phyloP scores from a whole-genome alignment of 306 rosid genomes.

The Cicer chorassanicum region DNA sequence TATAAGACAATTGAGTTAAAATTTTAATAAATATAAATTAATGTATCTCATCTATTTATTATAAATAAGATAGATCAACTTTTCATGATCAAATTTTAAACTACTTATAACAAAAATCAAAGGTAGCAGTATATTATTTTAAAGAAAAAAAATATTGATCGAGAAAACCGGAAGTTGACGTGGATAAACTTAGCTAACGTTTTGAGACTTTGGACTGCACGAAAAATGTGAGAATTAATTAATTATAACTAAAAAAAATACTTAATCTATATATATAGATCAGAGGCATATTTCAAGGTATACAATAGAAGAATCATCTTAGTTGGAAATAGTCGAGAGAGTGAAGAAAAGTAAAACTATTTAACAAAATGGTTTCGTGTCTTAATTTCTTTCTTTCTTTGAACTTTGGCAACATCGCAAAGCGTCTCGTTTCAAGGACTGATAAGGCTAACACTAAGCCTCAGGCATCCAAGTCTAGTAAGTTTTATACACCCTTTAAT shows the following conservation, averaged over 20 bases:
- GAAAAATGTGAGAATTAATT: neutral
- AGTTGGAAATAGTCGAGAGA: neutral
- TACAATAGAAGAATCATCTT: neutral
- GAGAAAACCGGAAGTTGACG: neutral
- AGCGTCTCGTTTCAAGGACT: neutral
- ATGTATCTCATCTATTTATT: too few relatives aligned
- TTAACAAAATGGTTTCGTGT: slow-evolving; percentile 19
- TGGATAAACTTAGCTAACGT: neutral
- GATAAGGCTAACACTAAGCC: neutral
- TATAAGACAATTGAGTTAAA: too few relatives aligned
- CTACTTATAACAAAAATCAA: too few relatives aligned
- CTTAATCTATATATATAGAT: neutral
- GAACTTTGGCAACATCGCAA: slow-evolving; percentile 18
- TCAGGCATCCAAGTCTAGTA: neutral
- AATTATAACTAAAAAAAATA: neutral
- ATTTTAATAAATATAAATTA: too few relatives aligned
- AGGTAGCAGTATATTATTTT: too few relatives aligned
- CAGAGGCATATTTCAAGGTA: neutral
- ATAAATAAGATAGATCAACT: too few relatives aligned
- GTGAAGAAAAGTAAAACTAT: too few relatives aligned
- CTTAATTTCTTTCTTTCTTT: neutral
- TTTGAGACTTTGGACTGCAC: neutral
- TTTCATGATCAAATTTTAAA: too few relatives aligned
- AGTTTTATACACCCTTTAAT: neutral
- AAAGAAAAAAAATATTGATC: neutral